Percentiles rank a stretch among this genome's conserved stretches.
Conservation (phyloP, 495 filamentous ascomycete species). For the Talaromyces ruber region DNA sequence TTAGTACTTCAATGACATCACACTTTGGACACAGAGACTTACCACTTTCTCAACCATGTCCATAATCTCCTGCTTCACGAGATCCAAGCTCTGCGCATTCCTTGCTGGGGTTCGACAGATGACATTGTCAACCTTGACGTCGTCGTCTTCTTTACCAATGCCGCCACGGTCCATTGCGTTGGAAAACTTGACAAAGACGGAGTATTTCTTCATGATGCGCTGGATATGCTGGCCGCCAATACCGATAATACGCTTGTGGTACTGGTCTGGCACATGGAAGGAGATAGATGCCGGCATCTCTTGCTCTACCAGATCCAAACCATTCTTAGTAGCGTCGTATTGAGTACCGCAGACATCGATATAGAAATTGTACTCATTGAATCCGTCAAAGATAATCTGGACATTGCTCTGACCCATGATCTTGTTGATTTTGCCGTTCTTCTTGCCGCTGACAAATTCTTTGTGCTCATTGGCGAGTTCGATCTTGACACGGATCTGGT, state of each 20-base stretch:
- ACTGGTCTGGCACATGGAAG: slow-evolving; percentile 99
- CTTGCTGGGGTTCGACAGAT: slow-evolving; percentile 95
- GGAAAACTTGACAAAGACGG: slow-evolving; percentile 98
- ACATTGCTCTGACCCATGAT: slow-evolving; percentile 99
- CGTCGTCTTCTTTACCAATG: slow-evolving; percentile 89
- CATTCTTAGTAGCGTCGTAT: slow-evolving; percentile 87
- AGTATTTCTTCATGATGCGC: slow-evolving; percentile 99
- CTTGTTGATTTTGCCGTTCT: slow-evolving; percentile 99
- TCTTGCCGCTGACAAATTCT: slow-evolving; percentile 98
- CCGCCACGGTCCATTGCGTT: slow-evolving; percentile 98
- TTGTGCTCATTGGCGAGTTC: slow-evolving; percentile 99
- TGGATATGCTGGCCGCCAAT: slow-evolving; percentile 98
- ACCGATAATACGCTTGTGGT: slow-evolving; percentile 98
- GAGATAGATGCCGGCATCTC: slow-evolving; percentile 99
- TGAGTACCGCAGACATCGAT: slow-evolving; percentile 90
- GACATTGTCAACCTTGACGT: slow-evolving; percentile 97
- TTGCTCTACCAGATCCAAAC: slow-evolving; percentile 87
- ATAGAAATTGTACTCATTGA: slow-evolving; percentile 99
- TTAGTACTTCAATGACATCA: neutral
- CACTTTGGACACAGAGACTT: slow-evolving; percentile 20
- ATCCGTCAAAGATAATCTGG: slow-evolving; percentile 97
- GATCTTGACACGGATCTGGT: slow-evolving; percentile 93
- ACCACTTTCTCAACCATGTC: slow-evolving; percentile 97
- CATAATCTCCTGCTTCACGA: slow-evolving; percentile 98
- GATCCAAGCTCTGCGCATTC: slow-evolving; percentile 90